Base-by-base conservation (phyloP, 2,329 filamentous ascomycete species). In the Aureobasidium subglaciale region DNA sequence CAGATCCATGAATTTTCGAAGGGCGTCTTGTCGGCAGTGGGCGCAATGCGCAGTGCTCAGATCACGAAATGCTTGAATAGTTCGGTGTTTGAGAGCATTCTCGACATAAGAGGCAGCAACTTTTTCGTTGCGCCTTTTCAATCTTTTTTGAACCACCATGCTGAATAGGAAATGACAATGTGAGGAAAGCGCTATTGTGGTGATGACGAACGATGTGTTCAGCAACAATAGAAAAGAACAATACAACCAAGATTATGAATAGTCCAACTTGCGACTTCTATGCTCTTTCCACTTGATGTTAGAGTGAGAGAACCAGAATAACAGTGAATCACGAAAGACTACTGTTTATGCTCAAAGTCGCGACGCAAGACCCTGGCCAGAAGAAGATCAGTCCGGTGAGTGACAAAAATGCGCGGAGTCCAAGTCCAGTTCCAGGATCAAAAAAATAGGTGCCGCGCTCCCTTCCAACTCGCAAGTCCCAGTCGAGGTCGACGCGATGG, bases 301-400 rank as follows among this genome's bases (percentile, higher is more conserved):
- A 34, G 15, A 30, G n/a, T 11, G 11, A 30, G 35, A 25, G 35
- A 52, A 30, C 25, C n/a, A 32, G 13, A 52, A 25, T n/a, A 29
- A 52, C 48, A 52, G 48, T 35, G 41, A 32, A 52, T 52, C 48
- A 52, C 48, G 48, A 32, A n/a, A 52, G 48, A 52, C 48, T 52
- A 52, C 48, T 52, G 48, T 52, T 52, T 16, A 52, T 52, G 48
- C 48, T 40, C 48, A 25, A 35, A 27, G 25, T 32, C 24, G 27
- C 48, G 24, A 41, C 20, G 45, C 45, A 37, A 20, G n/a, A 4
- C 27, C 34, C 32, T 37, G 25, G 15, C 18, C 22, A 37, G 11
- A 20, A 6, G 15, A 11, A 16, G 25, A 34, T 35, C 10, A 18
- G n/a, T 15, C 18, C 43, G 18, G 32, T 11, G n/a, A 37, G 35